Conservation (phyloP, 2,329 filamentous ascomycete species). For the Ampelomyces quisqualis region DNA sequence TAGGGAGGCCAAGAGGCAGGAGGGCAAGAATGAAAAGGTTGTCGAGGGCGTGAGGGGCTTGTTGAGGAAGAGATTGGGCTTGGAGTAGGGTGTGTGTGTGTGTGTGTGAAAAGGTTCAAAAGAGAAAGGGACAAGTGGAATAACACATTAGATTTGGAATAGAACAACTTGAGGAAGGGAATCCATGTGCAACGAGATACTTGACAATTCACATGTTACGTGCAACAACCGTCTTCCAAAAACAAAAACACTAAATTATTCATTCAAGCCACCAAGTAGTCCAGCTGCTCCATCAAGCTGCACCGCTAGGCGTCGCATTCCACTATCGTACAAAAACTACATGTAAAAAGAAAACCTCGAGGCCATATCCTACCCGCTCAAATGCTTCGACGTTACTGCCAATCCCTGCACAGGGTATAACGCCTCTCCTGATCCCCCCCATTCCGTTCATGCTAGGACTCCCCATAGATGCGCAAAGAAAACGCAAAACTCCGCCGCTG, state of each 20-base stretch:
- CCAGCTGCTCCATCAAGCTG: no score
- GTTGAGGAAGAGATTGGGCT: constrained; percentile 12
- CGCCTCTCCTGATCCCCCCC: constrained; percentile 8
- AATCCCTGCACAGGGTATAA: constrained; percentile 11
- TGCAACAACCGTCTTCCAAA: no score
- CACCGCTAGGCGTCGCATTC: no score
- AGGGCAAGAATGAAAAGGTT: constrained; percentile 64
- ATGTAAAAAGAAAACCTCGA: not conserved
- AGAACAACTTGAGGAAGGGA: no score
- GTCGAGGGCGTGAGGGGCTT: constrained; percentile 19
- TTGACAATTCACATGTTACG: no score
- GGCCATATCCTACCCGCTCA: constrained; percentile 19
- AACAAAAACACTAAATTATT: no score
- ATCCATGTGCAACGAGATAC: no score
- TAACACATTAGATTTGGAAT: no score
- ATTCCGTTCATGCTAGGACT: constrained; percentile 23
- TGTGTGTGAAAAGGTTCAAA: no score
- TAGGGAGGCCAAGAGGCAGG: constrained; percentile 89
- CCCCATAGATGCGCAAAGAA: constrained; percentile 26
- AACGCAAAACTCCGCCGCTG: constrained; percentile 42
- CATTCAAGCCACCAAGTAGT: no score
- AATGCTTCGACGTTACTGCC: constrained; percentile 15
- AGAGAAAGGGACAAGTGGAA: no score
- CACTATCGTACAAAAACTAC: constrained; percentile 28
- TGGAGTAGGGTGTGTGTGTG: no score